phyloP scores from a whole-genome alignment of 139 green algal species.

The Tetraselmis striata region DNA sequence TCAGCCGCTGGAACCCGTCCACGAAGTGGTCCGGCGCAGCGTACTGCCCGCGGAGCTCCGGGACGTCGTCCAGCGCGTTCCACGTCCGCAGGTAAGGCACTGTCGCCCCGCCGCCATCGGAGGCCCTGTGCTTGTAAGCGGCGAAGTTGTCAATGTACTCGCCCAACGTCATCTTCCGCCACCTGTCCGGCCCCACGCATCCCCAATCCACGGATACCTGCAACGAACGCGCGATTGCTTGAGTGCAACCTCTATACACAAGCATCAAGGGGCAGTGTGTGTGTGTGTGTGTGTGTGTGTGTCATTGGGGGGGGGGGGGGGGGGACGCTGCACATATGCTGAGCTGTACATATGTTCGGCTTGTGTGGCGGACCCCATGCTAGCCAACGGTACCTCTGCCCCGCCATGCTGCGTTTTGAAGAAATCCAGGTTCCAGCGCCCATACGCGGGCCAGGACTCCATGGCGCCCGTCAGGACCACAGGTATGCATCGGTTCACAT shows the following conservation, averaged over 20 bases:
- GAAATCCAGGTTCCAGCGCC: not conserved
- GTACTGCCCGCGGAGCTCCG: not conserved
- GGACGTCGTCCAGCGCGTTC: not conserved
- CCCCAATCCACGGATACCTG: not conserved
- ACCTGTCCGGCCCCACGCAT: not conserved
- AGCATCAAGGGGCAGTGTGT: too few relatives aligned
- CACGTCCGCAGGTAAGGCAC: not conserved
- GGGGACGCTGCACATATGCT: too few relatives aligned
- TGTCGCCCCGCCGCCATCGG: not conserved
- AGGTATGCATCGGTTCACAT: not conserved
- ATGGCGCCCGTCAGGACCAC: not conserved
- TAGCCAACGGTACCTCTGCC: not conserved
- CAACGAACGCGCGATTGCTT: too few relatives aligned
- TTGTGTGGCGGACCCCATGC: too few relatives aligned
- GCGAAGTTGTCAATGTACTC: not conserved
- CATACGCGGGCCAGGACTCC: not conserved
- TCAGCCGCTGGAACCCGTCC: slow-evolving; percentile 9
- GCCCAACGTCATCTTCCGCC: not conserved
- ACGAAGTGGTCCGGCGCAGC: not conserved
- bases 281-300: too few relatives aligned
- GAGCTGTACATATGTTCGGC: too few relatives aligned
- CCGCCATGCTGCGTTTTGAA: not conserved
- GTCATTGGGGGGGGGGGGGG: too few relatives aligned
- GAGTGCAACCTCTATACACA: too few relatives aligned
- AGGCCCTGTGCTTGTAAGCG: not conserved